Evolutionary conservation across 352 stramenopile species (phyloP).

Genomic region (Globisporangium viniferum): DNA sequence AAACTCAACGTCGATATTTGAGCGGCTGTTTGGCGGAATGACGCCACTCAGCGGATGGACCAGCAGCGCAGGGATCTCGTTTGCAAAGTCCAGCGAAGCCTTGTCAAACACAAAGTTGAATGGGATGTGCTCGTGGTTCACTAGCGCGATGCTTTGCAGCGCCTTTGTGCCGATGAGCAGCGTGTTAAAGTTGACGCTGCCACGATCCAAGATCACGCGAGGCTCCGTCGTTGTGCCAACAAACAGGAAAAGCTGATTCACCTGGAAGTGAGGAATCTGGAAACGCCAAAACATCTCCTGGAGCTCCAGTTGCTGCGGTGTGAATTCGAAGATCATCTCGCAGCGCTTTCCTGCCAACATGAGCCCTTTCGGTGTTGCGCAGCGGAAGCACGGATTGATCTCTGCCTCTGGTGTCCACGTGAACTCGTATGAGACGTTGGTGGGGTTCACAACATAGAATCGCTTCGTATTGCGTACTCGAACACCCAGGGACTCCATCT

Average conservation of each 20-base stretch:
- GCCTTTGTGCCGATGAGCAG: slow-evolving; percentile 88
- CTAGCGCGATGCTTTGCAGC: slow-evolving; percentile 83
- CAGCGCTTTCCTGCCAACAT: slow-evolving; percentile 91
- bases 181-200: slow-evolving; percentile 91
- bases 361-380: slow-evolving; percentile 86
- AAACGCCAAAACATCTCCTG: slow-evolving; percentile 94
- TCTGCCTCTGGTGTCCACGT: slow-evolving; percentile 83
- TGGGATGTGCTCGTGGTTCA: slow-evolving; percentile 92
- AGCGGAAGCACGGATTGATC: slow-evolving; percentile 82
- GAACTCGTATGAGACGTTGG: slow-evolving; percentile 93
- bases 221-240: slow-evolving; percentile 90
- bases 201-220: slow-evolving; percentile 82
- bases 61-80: slow-evolving; percentile 73
- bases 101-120: slow-evolving; percentile 96
- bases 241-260: slow-evolving; percentile 91
- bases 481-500: slow-evolving; percentile 90
- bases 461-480: slow-evolving; percentile 89
- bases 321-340: slow-evolving; percentile 97
- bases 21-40: slow-evolving; percentile 83
- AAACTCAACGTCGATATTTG: slow-evolving; percentile 88
- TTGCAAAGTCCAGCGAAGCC: slow-evolving; percentile 71
- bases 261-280: slow-evolving; percentile 82
- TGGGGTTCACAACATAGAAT: slow-evolving; percentile 94
- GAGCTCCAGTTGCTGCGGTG: slow-evolving; percentile 84
- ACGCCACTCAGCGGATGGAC: slow-evolving; percentile 88